Evolutionary conservation across 1,284 basidiomycete species (phyloP).

Genomic region (Phenoliferia sp.): DNA sequence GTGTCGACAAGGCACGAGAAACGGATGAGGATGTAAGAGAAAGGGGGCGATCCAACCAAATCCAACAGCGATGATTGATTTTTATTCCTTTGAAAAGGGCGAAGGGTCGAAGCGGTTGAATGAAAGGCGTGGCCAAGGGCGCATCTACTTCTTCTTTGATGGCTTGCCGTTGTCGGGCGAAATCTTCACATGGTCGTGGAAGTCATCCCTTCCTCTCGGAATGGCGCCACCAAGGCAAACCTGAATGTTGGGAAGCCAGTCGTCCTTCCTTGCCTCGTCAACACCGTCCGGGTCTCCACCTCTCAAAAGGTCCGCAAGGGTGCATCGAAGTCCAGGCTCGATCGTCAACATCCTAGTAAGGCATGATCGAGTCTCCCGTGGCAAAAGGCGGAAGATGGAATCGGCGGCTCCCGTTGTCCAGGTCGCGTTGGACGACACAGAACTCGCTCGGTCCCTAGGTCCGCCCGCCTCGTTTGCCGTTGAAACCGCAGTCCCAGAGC

Average conservation of each 20-base stretch:
- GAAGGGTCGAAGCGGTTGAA: no score
- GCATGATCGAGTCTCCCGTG: constrained; percentile 82
- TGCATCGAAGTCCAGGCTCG: constrained; percentile 82
- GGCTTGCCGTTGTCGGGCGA: background rate
- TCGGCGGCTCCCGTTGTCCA: constrained; percentile 81
- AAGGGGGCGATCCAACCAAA: no score
- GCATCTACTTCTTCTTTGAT: constrained; percentile 4
- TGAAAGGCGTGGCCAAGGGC: background rate
- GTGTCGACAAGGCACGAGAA: no score
- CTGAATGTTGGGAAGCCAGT: constrained; percentile 40
- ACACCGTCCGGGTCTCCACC: constrained; percentile 51
- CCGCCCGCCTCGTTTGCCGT: background rate
- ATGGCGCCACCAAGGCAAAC: constrained; percentile 21
- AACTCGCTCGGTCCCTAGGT: constrained; percentile 13
- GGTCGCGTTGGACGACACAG: constrained; percentile 57
- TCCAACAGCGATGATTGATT: no score
- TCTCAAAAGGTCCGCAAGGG: constrained; percentile 84
- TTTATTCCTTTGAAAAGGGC: no score
- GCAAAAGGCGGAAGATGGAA: constrained; percentile 93
- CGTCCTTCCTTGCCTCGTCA: constrained; percentile 35
- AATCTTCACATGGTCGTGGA: constrained; percentile 28
- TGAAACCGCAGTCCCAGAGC: constrained; percentile 7
- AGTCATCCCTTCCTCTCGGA: constrained; percentile 2
- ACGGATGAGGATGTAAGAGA: no score
- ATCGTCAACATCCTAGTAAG: constrained; percentile 91